Evolutionary conservation across 345 rosid species (phyloP).

Genomic region (Noccaea caerulescens): DNA sequence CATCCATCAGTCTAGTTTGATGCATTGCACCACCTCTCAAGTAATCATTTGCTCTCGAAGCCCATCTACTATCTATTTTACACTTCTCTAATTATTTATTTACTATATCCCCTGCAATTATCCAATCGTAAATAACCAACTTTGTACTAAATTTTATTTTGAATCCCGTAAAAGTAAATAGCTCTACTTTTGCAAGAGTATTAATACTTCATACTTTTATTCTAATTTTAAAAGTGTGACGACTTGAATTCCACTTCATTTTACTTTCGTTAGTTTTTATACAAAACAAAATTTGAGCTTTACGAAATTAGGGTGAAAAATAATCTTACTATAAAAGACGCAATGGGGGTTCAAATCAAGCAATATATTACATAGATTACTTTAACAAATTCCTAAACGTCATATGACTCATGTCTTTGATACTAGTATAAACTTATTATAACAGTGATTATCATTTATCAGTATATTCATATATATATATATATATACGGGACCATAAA

Average conservation of each 20-base stretch:
- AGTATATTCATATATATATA: too few species aligned
- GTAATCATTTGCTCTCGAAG: conserved; percentile 44
- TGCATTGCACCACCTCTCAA: conserved; percentile 36
- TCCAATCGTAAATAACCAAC: neutral
- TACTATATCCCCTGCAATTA: neutral
- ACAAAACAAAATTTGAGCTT: too few species aligned
- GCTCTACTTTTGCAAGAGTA: neutral
- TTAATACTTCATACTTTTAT: neutral
- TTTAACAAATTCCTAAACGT: conserved; percentile 3
- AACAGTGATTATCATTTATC: too few species aligned
- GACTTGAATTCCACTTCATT: neutral
- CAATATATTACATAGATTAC: too few species aligned
- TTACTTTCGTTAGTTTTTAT: neutral
- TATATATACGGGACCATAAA: too few species aligned
- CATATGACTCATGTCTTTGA: too few species aligned
- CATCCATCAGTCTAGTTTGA: conserved; percentile 12
- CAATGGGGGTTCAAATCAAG: too few species aligned
- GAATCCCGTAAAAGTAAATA: neutral
- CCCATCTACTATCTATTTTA: conserved; percentile 5
- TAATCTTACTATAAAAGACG: too few species aligned
- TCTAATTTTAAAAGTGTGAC: too few species aligned
- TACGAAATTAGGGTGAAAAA: too few species aligned
- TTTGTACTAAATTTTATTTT: neutral
- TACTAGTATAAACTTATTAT: too few species aligned
- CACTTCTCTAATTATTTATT: too few species aligned